Base-by-base conservation (phyloP, 1,284 basidiomycete species). In the Ceratobasidium sp. region DNA sequence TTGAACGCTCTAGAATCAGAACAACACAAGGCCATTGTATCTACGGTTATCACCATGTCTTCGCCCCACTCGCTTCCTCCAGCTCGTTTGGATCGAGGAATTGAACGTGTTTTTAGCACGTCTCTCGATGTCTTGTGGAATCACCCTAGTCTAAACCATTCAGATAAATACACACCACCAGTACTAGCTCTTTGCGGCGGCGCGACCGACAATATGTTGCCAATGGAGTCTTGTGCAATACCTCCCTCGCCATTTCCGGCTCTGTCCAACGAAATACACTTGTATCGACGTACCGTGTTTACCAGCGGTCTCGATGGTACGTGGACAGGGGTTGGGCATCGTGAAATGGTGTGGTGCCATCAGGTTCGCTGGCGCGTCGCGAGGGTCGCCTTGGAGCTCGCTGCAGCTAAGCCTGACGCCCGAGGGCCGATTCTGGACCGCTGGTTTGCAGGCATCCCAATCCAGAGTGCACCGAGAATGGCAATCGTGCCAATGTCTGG, bases 261-360 rank as follows among this genome's bases (percentile, higher is more conserved):
- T 48, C 36, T n/a, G 72, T 23, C 58, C 61, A 6, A 41, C 75
- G 0, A 30, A 71, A 2, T 23, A 10, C 16, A 21, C 3, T 58
- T 78, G 0, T 89, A 89, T 74, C 83, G 92, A 45, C 85, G 90
- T 52, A 91, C 94, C 0, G 84, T 96, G 3, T 98, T 96, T 79
- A 92, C 95, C 0, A 92, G 92, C 26, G 90, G 90, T 0, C 83
- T 99, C 16, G 92, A 96, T 50, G 92, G 93, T 12, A 89, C 91
- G 1, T 98, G 96, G 94, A 95, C 96, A 0, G 93, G 94, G 0
- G 93, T 98, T 2, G 97, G 97, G 45, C 97, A 99, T 80, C 88
- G 91, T 61, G 96, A 94, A 71, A 97, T 98, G 87, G 93, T 98
- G 12, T 99, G 97, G 97, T 99, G 97, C 79, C 94, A 98, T 80